A percentile compares a stretch with the other conserved stretches of the same genome.
phyloP scores from a whole-genome alignment of 169 alveolate species.

The Plasmodium reichenowi region DNA sequence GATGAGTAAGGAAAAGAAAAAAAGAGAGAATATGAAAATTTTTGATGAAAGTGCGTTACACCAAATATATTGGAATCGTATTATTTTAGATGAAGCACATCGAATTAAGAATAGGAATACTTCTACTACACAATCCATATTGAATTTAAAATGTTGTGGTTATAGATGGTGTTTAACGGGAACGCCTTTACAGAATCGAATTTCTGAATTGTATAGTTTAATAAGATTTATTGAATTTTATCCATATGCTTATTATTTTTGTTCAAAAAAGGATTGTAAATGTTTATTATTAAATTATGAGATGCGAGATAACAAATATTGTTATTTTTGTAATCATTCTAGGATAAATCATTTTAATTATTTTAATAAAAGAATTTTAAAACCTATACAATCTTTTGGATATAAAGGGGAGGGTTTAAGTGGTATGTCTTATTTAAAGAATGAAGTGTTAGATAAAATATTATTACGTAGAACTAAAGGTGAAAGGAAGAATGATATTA shows the following conservation, averaged over 20 bases:
- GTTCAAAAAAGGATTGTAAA: constrained; percentile 89
- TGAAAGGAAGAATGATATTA: constrained; percentile 89
- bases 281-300: constrained; percentile 86
- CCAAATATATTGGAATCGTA: constrained; percentile 87
- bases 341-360: constrained; percentile 88
- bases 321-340: constrained; percentile 89
- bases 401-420: constrained; percentile 87
- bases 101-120: constrained; percentile 94
- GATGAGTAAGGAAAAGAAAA: neutral
- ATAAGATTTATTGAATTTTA: constrained; percentile 93
- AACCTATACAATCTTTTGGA: constrained; percentile 89
- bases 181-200: constrained; percentile 97
- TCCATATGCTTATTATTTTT: constrained; percentile 93
- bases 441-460: constrained; percentile 79
- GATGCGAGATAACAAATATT: constrained; percentile 84
- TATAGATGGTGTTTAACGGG: constrained; percentile 97
- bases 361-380: constrained; percentile 88
- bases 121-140: constrained; percentile 89
- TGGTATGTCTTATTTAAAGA: constrained; percentile 81
- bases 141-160: constrained; percentile 81
- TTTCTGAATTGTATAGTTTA: constrained; percentile 96
- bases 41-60: constrained; percentile 81
- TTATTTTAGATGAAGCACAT: constrained; percentile 97
- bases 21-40: constrained; percentile 55
- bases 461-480: constrained; percentile 90